These are phyloP conservation scores for Volvox reticuliferus DNA, from an alignment of 139 green algal species.

Conservation along the genomic window DNA sequence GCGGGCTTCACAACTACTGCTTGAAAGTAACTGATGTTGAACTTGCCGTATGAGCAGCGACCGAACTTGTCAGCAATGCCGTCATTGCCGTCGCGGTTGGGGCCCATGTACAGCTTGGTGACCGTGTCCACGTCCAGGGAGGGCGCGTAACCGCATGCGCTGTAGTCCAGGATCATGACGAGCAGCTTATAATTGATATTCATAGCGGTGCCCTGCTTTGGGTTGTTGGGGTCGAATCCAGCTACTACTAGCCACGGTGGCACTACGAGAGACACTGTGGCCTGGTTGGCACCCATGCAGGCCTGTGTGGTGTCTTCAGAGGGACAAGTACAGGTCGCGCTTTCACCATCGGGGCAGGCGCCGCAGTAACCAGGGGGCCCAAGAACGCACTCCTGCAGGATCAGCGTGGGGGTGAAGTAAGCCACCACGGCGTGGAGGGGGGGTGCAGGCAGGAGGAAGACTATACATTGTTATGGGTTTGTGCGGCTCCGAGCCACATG, in stretches of 20 bases:
- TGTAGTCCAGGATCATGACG: constrained; percentile 9
- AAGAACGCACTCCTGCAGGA: too few relatives aligned
- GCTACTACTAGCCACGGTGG: too few relatives aligned
- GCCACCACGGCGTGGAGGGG: too few relatives aligned
- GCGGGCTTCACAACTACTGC: neutral
- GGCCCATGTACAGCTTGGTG: neutral
- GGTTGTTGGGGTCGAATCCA: neutral
- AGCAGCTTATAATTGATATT: neutral
- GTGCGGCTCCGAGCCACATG: neutral
- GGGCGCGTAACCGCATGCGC: neutral
- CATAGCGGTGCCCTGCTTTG: neutral
- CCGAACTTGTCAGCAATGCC: neutral
- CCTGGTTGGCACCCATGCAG: neutral
- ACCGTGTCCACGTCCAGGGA: neutral
- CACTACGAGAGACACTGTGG: neutral
- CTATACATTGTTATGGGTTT: neutral
- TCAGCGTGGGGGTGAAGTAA: too few relatives aligned
- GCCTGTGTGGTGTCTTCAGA: neutral
- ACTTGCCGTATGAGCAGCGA: constrained; percentile 10
- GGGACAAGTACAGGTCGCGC: neutral
- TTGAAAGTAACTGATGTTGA: neutral
- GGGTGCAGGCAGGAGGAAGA: neutral
- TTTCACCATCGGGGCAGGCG: neutral
- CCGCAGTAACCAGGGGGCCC: neutral
- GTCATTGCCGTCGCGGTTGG: neutral